A percentile compares a stretch with the other conserved stretches of the same genome.
These are phyloP conservation scores for Xylaria arbuscula DNA, from an alignment of 2,329 filamentous ascomycete genomes.

Conservation along the genomic window DNA sequence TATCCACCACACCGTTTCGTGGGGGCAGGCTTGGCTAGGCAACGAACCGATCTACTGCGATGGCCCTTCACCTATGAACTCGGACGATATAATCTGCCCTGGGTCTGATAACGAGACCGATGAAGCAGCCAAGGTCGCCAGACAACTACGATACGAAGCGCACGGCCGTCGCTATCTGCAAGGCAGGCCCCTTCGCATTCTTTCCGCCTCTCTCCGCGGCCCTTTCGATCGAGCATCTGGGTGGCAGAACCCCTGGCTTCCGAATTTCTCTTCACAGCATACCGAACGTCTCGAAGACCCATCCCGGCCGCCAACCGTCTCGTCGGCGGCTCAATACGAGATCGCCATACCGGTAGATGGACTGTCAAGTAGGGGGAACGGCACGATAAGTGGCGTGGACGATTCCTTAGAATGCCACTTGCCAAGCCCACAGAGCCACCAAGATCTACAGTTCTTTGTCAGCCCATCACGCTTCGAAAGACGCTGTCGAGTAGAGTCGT, in stretches of 20 bases:
- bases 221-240: conserved; percentile 66
- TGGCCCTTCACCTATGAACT: conserved; percentile 46
- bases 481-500: conserved; percentile 44
- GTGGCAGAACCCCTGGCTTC: conserved; percentile 66
- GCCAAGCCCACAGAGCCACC: conserved; percentile 52
- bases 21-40: conserved; percentile 44
- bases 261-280: conserved; percentile 39
- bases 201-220: conserved; percentile 70
- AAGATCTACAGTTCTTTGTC: conserved; percentile 39
- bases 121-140: conserved; percentile 58
- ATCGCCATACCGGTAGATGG: conserved; percentile 25
- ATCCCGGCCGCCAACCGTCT: conserved; percentile 17
- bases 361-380: conserved; percentile 18
- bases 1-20: conserved; percentile 31
- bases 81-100: conserved; percentile 63
- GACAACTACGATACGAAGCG: conserved; percentile 66
- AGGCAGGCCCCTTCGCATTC: conserved; percentile 66
- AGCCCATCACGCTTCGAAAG: conserved; percentile 37
- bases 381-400: conserved; percentile 26
- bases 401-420: conserved; percentile 54
- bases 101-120: conserved; percentile 70
- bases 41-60: conserved; percentile 62
- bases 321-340: conserved; percentile 28
- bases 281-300: conserved; percentile 14
- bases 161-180: conserved; percentile 68